Base-by-base conservation (phyloP, 306 rosid genomes). In the Mimosa bimucronata region DNA sequence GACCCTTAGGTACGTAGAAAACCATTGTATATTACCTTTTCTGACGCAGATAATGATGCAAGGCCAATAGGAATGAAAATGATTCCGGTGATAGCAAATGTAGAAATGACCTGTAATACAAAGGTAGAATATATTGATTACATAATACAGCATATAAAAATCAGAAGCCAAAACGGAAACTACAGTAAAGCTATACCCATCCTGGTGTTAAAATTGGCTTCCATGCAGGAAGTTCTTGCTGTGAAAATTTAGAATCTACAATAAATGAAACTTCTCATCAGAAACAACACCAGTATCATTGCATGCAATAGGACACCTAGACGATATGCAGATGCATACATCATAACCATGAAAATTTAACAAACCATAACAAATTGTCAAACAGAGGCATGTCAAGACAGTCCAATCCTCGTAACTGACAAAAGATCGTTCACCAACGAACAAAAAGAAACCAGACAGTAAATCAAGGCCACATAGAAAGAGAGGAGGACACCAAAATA, bases 141-240 rank as follows among this genome's bases (percentile, higher is more conserved):
- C 61, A 14, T 2, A 18, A 61, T 60, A 75, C 61, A 52, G 41
- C 42, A 29, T 23, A 48, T 76, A 34, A 48, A 67, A 26, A 37
- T 60, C 8, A 44, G 38, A 65, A 26, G 77, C 28, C 41, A 41
- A 79, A 11, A 74, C 75, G 11, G 53, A 74, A 16, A 72, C 41
- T 57, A 29, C 42, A 28, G 37, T 30, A 66, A 76, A 71, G 73
- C 1, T 48, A 73, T 90, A 94, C 98, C 97, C 92, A 89, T 85
- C 92, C 90, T 25, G 97, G 98, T 52, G 97, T 90, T 78, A 94
- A 83, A 87, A 92, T 89, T 82, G 98, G 97, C 77, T 94, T 92
- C 92, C 97, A 92, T 6, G 98, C 98, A 73, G 92, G 90, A 85
- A 94, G 97, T 85, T 94, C 97, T 89, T 92, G 98, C 84, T 94